phyloP scores from a whole-genome alignment of 2,329 filamentous ascomycete species.

The Diplodia sapinea region DNA sequence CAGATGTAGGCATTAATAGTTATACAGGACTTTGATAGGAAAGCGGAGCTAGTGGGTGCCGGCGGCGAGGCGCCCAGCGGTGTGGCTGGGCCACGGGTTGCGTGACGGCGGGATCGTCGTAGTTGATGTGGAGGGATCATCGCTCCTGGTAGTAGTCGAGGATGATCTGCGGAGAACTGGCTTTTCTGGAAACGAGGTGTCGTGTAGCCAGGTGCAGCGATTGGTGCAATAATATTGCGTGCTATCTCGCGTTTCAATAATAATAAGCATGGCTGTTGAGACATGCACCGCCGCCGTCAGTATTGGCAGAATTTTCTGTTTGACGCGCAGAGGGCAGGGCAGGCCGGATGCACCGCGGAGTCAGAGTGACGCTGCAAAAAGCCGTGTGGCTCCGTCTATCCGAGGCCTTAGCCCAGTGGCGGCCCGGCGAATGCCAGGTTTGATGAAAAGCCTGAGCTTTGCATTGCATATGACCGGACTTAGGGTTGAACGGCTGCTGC shows the following conservation, averaged over 20 bases:
- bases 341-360: constrained; percentile 15
- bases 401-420: constrained; percentile 27
- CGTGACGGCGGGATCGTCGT: constrained; percentile 22
- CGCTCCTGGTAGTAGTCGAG: constrained; percentile 9
- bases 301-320: constrained; percentile 25
- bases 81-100: background rate
- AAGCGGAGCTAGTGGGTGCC: background rate
- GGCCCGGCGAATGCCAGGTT: constrained; percentile 25
- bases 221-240: constrained; percentile 24
- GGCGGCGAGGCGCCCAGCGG: constrained; percentile 7
- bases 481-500: constrained; percentile 22
- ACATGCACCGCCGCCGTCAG: background rate
- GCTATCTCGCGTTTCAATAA: constrained; percentile 21
- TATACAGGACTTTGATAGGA: background rate
- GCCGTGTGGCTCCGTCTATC: constrained; percentile 29
- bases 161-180: constrained; percentile 21
- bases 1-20: background rate
- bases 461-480: constrained; percentile 27
- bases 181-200: constrained; percentile 26
- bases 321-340: constrained; percentile 9
- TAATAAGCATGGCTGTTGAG: constrained; percentile 1
- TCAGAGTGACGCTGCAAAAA: constrained; percentile 29
- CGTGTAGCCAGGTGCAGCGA: constrained; percentile 3
- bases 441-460: constrained; percentile 22
- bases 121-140: constrained; percentile 23